Percentiles rank a stretch among this genome's conserved stretches.
Evolutionary conservation across 805 yeast species (phyloP).

Genomic region (Yarrowia keelungensis): DNA sequence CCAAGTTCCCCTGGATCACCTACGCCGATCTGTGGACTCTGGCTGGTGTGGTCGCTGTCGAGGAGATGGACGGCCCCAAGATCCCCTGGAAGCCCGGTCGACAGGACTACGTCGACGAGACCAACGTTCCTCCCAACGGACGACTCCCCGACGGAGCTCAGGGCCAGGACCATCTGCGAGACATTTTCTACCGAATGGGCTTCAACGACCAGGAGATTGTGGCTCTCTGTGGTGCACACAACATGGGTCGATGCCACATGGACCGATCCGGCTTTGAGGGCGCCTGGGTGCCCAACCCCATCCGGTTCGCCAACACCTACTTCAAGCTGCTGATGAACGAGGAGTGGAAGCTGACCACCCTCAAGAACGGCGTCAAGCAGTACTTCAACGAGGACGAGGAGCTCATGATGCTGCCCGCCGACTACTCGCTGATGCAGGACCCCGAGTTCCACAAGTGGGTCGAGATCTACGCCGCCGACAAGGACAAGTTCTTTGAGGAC

Average conservation of each 20-base stretch:
- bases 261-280: conserved; percentile 81
- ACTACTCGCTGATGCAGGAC: conserved; percentile 71
- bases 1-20: conserved; percentile 64
- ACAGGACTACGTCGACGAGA: conserved; percentile 62
- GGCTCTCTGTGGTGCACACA: conserved; percentile 68
- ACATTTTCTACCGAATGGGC: conserved; percentile 65
- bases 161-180: conserved; percentile 61
- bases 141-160: conserved; percentile 65
- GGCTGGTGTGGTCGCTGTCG: conserved; percentile 70
- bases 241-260: conserved; percentile 67
- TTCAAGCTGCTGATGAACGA: conserved; percentile 62
- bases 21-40: conserved; percentile 76
- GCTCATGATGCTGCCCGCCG: conserved; percentile 89
- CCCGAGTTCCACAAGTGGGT: conserved; percentile 66
- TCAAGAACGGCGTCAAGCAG: conserved; percentile 52
- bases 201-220: conserved; percentile 68
- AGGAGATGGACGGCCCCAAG: conserved; percentile 70
- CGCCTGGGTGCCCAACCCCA: conserved; percentile 87
- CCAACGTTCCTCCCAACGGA: conserved; percentile 66
- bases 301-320: conserved; percentile 75
- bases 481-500: conserved; percentile 64
- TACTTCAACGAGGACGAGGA: conserved; percentile 60
- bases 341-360: conserved; percentile 58
- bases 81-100: conserved; percentile 81
- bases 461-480: conserved; percentile 70